phyloP scores from a whole-genome alignment of 2,329 filamentous ascomycete genomes.

The Colletotrichum sidae region DNA sequence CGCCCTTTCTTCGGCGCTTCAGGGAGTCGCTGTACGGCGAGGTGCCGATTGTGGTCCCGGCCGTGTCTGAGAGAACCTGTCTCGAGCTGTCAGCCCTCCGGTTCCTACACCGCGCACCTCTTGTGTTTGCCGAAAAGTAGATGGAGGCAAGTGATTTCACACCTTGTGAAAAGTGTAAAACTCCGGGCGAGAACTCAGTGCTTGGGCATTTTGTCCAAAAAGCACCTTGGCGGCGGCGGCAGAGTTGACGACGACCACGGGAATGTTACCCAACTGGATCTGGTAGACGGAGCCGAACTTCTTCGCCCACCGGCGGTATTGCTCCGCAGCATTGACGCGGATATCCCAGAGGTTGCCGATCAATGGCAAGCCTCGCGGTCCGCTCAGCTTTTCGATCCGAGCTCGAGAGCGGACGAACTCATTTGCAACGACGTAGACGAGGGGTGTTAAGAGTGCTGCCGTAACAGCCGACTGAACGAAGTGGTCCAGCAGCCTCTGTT shows the following conservation, averaged over 20 bases:
- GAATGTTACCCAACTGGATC: slow-evolving; percentile 67
- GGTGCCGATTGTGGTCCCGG: slow-evolving; percentile 76
- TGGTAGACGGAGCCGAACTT: slow-evolving; percentile 64
- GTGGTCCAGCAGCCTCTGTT: slow-evolving; percentile 39
- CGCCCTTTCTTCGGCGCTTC: slow-evolving; percentile 73
- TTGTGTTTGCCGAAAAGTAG: not conserved
- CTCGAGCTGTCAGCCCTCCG: not conserved
- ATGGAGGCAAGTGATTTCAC: too few species aligned
- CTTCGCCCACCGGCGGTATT: slow-evolving; percentile 66
- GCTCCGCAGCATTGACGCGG: slow-evolving; percentile 64
- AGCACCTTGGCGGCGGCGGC: slow-evolving; percentile 62
- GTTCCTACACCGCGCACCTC: not conserved
- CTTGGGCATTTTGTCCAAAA: slow-evolving; percentile 64
- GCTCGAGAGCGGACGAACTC: slow-evolving; percentile 58
- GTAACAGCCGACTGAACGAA: slow-evolving; percentile 37
- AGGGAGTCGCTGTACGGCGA: slow-evolving; percentile 74
- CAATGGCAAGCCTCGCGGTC: slow-evolving; percentile 62
- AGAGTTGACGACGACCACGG: slow-evolving; percentile 67
- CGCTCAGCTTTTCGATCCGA: slow-evolving; percentile 58
- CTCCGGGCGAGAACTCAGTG: slow-evolving; percentile 65
- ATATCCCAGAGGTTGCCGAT: slow-evolving; percentile 68
- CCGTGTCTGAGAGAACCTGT: slow-evolving; percentile 72
- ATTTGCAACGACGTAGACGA: slow-evolving; percentile 60
- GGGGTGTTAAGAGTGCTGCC: slow-evolving; percentile 41
- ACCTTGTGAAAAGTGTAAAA: slow-evolving; percentile 72